phyloP scores from a whole-genome alignment of 805 yeast species.

The Cephaloascus albidus region DNA sequence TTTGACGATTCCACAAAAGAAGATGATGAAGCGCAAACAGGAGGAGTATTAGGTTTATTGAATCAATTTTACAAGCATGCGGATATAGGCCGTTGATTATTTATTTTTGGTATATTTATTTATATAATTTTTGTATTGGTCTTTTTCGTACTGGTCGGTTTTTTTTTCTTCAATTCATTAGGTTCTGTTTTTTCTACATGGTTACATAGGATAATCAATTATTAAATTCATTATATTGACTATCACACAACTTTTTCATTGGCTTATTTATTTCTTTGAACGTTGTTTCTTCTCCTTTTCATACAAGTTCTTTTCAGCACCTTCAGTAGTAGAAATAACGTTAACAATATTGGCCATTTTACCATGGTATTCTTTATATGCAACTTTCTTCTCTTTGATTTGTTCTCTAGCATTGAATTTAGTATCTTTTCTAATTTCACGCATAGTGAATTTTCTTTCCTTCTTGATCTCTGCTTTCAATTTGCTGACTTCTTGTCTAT shows the following conservation, averaged over 20 bases:
- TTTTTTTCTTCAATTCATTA: no score
- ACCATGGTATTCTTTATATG: slow-evolving; percentile 72
- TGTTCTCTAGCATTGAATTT: slow-evolving; percentile 82
- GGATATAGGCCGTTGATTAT: slow-evolving; percentile 17
- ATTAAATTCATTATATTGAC: no score
- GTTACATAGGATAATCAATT: no score
- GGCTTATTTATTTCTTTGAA: no score
- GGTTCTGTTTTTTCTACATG: no score
- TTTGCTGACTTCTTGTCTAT: slow-evolving; percentile 76
- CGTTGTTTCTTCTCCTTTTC: slow-evolving; percentile 75
- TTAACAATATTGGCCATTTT: slow-evolving; percentile 85
- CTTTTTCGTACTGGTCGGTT: no score
- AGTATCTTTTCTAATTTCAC: slow-evolving; percentile 85
- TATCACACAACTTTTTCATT: no score
- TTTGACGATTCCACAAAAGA: slow-evolving; percentile 14
- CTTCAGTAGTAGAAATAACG: slow-evolving; percentile 86
- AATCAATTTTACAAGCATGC: slow-evolving; percentile 65
- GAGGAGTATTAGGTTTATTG: slow-evolving; percentile 70
- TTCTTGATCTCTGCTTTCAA: slow-evolving; percentile 80
- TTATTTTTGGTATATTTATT: no score
- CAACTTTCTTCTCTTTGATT: slow-evolving; percentile 66
- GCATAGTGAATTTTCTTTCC: slow-evolving; percentile 80
- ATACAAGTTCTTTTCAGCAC: slow-evolving; percentile 88
- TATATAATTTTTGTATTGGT: no score
- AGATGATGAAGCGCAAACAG: slow-evolving; percentile 11